A percentile compares a stretch with the other conserved stretches of the same genome.
Conservation (phyloP, 2,329 filamentous ascomycete genomes). For the Coniochaeta sp. region DNA sequence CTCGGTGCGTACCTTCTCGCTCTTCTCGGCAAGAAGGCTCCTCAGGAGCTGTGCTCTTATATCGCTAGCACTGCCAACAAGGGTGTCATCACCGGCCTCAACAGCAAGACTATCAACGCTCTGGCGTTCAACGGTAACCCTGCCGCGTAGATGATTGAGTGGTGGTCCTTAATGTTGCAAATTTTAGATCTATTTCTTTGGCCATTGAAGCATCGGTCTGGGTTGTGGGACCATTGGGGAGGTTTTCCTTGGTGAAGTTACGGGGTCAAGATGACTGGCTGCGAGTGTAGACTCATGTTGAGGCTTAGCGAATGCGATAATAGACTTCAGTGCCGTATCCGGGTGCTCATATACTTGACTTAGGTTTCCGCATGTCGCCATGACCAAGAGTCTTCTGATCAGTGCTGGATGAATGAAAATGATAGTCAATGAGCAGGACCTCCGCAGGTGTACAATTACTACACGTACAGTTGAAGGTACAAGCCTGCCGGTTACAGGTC, state of each 20-base stretch:
- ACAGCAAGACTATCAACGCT: constrained; percentile 38
- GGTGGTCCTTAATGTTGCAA: background rate
- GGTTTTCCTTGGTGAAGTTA: background rate
- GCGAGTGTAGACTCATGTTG: too few relatives aligned
- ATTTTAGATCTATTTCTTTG: background rate
- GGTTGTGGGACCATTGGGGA: background rate
- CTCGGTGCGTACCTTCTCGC: constrained; percentile 32
- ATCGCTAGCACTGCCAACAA: constrained; percentile 34
- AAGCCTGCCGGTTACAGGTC: too few relatives aligned
- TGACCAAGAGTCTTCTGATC: too few relatives aligned
- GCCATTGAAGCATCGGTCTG: background rate
- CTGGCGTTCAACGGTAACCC: constrained; percentile 48
- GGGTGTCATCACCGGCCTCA: constrained; percentile 30
- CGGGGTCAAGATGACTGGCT: too few relatives aligned
- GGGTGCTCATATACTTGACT: too few relatives aligned
- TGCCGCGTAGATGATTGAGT: background rate
- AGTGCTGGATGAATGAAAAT: too few relatives aligned
- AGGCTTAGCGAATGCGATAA: too few relatives aligned
- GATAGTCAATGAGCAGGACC: too few relatives aligned
- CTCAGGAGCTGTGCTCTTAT: constrained; percentile 37
- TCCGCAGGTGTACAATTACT: too few relatives aligned
- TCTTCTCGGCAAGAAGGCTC: constrained; percentile 30
- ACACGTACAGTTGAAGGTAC: too few relatives aligned
- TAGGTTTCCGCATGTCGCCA: too few relatives aligned
- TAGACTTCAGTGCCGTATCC: too few relatives aligned